These are phyloP conservation scores for Clonostachys byssicola DNA, from an alignment of 2,329 filamentous ascomycete species.

Conservation along the genomic window DNA sequence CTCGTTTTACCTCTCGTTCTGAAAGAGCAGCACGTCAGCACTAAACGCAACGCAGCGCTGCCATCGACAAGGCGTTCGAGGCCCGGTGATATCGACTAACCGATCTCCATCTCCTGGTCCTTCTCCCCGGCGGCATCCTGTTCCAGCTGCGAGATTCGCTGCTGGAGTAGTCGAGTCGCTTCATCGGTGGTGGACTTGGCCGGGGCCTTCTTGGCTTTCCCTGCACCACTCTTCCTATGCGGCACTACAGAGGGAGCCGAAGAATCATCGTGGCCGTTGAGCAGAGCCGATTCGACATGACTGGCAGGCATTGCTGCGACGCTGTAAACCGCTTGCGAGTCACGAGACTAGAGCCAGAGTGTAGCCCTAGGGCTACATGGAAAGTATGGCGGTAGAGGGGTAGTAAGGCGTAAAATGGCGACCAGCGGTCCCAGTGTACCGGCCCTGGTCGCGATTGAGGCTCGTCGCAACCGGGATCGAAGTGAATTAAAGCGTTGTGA, in stretches of 20 bases:
- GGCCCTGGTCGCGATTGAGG: background rate
- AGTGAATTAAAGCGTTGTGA: no score
- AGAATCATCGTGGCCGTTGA: slow-evolving; percentile 33
- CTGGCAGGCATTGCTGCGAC: slow-evolving; percentile 28
- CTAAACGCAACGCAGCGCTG: background rate
- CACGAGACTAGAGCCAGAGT: no score
- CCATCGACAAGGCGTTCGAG: no score
- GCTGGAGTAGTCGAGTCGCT: slow-evolving; percentile 85
- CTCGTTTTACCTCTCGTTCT: slow-evolving; percentile 94
- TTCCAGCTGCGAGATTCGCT: slow-evolving; percentile 93
- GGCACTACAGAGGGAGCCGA: slow-evolving; percentile 36
- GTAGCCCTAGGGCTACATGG: slow-evolving; percentile 6
- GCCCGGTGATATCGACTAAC: slow-evolving; percentile 46
- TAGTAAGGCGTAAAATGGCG: background rate
- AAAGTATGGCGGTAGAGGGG: slow-evolving; percentile 3
- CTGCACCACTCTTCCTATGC: slow-evolving; percentile 58
- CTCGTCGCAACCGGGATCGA: background rate
- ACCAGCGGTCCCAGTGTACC: background rate
- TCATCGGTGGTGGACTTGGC: slow-evolving; percentile 53
- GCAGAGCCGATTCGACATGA: slow-evolving; percentile 32
- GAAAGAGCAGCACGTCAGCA: slow-evolving; percentile 4
- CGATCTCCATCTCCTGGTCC: slow-evolving; percentile 93
- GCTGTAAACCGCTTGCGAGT: no score
- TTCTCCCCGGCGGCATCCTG: slow-evolving; percentile 90
- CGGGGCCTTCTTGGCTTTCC: slow-evolving; percentile 77